Base-by-base conservation (phyloP, 2,329 filamentous ascomycete species). In the Diaporthe vexans region DNA sequence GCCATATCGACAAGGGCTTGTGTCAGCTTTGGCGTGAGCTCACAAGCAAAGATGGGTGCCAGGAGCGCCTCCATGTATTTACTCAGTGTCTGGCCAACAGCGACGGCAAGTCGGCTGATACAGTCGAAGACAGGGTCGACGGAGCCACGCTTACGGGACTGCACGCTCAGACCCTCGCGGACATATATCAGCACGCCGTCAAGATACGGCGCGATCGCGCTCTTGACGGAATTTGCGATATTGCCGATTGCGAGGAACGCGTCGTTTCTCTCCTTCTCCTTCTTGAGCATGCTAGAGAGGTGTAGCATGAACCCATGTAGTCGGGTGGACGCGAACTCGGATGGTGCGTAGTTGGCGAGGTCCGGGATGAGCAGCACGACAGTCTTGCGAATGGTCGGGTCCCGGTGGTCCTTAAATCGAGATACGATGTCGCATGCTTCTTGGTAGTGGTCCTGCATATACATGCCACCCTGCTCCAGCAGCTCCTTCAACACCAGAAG, bases 1-100 rank as follows among this genome's bases (percentile, higher is more conserved):
- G 97, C 97, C 94, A 99, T 98, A 80, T 99, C 97, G 29, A 98
- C 95, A 71, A 99, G 87, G 3, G 97, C 97, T 81, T 98, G 95
- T 0, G 96, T 98, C 33, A 99, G 89, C 78, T 97, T 97, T 73
- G 96, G 94, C 51, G 95, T 98, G 70, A 99, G 88, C 65, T 97
- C 97, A 81, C 97, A 99, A 21, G 95, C 95, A 83, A 99, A 99
- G 74, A 99, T 98, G 15, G 97, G 95, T 78, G 98, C 96, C 13
- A 99, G 89, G 37, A 99, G 86, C 17, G 95, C 94, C 81, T 98
- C 95, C 92, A 99, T 98, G 81, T 98, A 98, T 84, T 98, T 99
- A 88, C 95, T 98, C 71, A 99, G 88, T 0, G 96, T 97, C 85
- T 99, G 97, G 1, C 97, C 97, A 40, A 98, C 97, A 4, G 97